Conservation (phyloP, 2,329 filamentous ascomycete species). For the Magnaporthiopsis incrustans region DNA sequence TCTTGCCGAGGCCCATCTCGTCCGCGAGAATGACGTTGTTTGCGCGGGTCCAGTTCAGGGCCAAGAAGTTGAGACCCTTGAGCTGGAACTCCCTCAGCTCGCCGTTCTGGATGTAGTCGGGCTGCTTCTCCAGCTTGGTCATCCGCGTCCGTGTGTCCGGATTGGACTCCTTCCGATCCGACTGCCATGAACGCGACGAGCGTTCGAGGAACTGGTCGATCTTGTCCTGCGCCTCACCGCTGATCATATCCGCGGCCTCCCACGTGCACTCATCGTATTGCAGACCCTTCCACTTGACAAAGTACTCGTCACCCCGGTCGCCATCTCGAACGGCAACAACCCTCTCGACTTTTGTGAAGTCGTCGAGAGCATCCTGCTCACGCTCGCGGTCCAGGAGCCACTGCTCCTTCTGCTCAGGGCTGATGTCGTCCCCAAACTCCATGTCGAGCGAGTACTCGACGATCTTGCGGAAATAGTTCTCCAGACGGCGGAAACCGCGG, state of each 20-base stretch:
- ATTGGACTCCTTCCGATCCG: conserved; percentile 70
- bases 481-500: conserved; percentile 78
- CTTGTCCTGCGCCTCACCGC: conserved; percentile 72
- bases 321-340: conserved; percentile 78
- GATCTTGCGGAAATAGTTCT: conserved; percentile 87
- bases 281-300: conserved; percentile 93
- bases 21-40: conserved; percentile 97
- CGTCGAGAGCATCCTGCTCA: conserved; percentile 77
- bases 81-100: conserved; percentile 89
- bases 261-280: conserved; percentile 93
- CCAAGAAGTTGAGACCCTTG: conserved; percentile 88
- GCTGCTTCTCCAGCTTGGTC: conserved; percentile 70
- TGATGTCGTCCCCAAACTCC: conserved; percentile 63
- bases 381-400: conserved; percentile 93
- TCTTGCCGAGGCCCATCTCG: conserved; percentile 98
- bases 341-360: conserved; percentile 87
- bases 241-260: conserved; percentile 66
- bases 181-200: conserved; percentile 69
- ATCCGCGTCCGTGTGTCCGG: conserved; percentile 65
- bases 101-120: conserved; percentile 75
- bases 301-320: conserved; percentile 79
- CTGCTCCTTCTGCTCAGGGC: conserved; percentile 82
- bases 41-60: conserved; percentile 87
- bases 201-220: conserved; percentile 89
- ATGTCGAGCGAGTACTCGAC: conserved; percentile 75